These are phyloP conservation scores for Phyllosticta ampelicida DNA, from an alignment of 2,329 filamentous ascomycete species.

Conservation along the genomic window DNA sequence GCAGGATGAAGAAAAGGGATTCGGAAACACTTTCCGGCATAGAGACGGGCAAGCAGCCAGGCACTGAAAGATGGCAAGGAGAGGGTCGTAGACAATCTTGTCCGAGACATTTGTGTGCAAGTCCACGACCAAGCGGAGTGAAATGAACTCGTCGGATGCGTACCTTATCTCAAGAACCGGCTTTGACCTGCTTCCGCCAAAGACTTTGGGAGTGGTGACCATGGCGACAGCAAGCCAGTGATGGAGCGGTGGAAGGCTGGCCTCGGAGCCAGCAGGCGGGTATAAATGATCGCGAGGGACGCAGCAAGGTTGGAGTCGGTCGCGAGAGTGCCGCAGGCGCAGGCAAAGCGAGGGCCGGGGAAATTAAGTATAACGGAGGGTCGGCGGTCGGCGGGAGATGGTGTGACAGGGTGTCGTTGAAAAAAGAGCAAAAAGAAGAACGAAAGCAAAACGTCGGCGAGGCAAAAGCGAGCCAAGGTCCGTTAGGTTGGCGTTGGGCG, in stretches of 20 bases:
- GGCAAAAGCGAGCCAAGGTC: not conserved
- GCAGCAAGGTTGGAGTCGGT: not conserved
- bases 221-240: slow-evolving; percentile 15
- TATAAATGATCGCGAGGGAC: not conserved
- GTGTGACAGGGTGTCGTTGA: not conserved
- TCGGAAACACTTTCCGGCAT: not conserved
- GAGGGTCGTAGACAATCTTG: not conserved
- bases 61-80: not conserved
- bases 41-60: not conserved
- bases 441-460: not conserved
- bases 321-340: not conserved
- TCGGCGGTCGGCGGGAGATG: not conserved
- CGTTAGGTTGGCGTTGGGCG: no score
- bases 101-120: not conserved
- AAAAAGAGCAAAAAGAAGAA: not conserved
- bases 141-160: slow-evolving; percentile 12
- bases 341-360: not conserved
- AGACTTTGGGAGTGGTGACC: slow-evolving; percentile 25
- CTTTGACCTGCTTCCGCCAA: slow-evolving; percentile 22
- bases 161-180: slow-evolving; percentile 35
- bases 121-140: not conserved
- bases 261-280: not conserved
- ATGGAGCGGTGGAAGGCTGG: not conserved
- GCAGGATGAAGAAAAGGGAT: not conserved
- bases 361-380: not conserved